Conservation (phyloP, 106 monocot genomes). For the Cymbidium sinense region DNA sequence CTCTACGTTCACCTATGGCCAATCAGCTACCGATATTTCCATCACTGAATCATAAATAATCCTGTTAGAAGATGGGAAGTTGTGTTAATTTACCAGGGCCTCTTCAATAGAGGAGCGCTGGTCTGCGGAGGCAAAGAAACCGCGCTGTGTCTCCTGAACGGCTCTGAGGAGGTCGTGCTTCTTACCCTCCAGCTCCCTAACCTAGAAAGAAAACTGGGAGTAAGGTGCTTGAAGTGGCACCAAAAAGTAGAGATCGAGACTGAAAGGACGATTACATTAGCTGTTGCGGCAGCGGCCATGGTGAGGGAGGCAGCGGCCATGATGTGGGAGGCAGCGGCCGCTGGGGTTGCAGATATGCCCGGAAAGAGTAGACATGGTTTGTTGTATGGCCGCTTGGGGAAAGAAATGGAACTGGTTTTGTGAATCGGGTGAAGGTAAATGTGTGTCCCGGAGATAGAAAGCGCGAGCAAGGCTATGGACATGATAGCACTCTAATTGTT, state of each 20-base stretch:
- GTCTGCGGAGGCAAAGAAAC: constrained; percentile 54
- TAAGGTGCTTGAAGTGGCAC: background rate
- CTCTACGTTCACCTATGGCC: constrained; percentile 57
- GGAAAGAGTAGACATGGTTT: background rate
- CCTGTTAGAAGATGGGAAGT: background rate
- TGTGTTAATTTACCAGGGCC: constrained; percentile 42
- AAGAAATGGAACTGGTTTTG: background rate
- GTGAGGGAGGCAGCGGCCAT: too few species aligned
- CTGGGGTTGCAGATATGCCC: background rate
- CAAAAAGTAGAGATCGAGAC: background rate
- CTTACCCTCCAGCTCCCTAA: constrained; percentile 41
- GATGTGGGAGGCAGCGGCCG: background rate
- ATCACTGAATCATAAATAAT: background rate
- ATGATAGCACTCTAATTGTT: background rate
- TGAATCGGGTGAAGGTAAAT: background rate
- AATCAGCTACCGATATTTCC: background rate
- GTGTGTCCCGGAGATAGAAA: background rate
- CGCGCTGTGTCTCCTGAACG: constrained; percentile 83
- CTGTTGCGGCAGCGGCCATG: background rate
- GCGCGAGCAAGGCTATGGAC: background rate
- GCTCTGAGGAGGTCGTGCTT: constrained; percentile 72
- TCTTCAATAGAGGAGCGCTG: constrained; percentile 91
- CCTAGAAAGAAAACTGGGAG: background rate
- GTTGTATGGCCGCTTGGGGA: background rate
- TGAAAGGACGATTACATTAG: background rate